Evolutionary conservation across 2,329 filamentous ascomycete genomes (phyloP), one percentile per base, ranked within the genome.

Genomic region (Arthrinium phaeospermum): DNA sequence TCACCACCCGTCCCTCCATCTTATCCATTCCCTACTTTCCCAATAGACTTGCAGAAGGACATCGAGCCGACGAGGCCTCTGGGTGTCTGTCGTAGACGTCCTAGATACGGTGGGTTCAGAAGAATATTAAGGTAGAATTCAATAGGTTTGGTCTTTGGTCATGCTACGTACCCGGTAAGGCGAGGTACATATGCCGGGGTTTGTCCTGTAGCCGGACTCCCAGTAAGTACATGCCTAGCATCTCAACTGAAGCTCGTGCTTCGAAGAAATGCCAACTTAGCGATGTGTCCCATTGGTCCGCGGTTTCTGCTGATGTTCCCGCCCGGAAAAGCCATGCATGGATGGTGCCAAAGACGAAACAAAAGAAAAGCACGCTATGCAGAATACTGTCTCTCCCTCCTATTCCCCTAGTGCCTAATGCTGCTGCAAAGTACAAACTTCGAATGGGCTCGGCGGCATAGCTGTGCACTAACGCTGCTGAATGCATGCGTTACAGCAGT

Each of bases 391-490:
- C 22, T 64, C 34, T n/a, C 34, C 30, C 57, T 22, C 57, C 19
- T 61, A 16, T 6, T 12, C 16, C 30, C 53, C 53, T 41, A 22
- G 37, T 41, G 19, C 34, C 53, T 27, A 30, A 30, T 53, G 24
- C 49, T 57, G 49, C 49, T 30, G 51, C 51, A 41, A n/a, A 37
- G 34, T 49, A 69, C 27, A 69, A 41, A 69, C 67, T 49, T 69
- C n/a, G 27, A 37, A 34, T 10, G 19, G 45, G 8, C 69, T 72
- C 30, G 70, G 69, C 53, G 72, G 72, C 70, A 73, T 51, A 49
- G 70, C 72, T 71, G 14, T n/a, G 68, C 19, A 45, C 68, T 68
- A 68, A 68, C 45, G 45, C 27, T 46, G 34, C 57, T 41, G 34
- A 41, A 10, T 41, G n/a, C 34, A 24, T 37, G 57, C 34, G 10